Percentiles rank a stretch among this genome's conserved stretches.
Evolutionary conservation across 2,329 filamentous ascomycete species (phyloP).

Genomic region (Penicillium sp.): DNA sequence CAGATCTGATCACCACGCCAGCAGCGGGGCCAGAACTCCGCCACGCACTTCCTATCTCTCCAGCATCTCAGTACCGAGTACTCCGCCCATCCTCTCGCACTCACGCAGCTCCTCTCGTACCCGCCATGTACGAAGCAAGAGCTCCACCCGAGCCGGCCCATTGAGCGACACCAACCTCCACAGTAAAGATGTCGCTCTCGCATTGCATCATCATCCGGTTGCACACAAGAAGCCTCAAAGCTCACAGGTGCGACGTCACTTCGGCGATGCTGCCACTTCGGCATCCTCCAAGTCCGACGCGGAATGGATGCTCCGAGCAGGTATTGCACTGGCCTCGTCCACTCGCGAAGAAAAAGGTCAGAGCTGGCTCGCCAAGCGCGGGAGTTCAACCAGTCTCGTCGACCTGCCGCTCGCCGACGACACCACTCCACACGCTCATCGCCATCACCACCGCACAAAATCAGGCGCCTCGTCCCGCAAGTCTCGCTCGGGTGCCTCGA

Average conservation of each 20-base stretch:
- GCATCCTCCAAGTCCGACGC: constrained; percentile 32
- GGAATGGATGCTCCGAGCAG: constrained; percentile 56
- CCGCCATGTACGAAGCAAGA: constrained; percentile 31
- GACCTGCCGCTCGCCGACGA: constrained; percentile 33
- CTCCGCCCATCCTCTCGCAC: constrained; percentile 39
- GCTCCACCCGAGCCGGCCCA: constrained; percentile 25
- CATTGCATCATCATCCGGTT: constrained; percentile 19
- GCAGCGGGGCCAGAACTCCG: constrained; percentile 30
- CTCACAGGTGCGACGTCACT: constrained; percentile 3
- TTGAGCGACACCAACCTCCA: constrained; percentile 34
- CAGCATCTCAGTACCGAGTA: constrained; percentile 38
- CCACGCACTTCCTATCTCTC: constrained; percentile 35
- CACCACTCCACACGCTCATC: constrained; percentile 15
- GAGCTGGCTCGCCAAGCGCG: constrained; percentile 53
- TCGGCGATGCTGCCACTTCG: constrained; percentile 2
- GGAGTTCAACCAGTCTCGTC: constrained; percentile 51
- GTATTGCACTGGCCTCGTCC: constrained; percentile 51
- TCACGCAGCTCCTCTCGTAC: constrained; percentile 37
- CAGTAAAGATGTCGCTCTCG: constrained; percentile 21
- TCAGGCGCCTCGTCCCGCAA: constrained; percentile 21
- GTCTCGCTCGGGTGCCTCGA: constrained; percentile 33
- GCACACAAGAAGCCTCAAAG: constrained; percentile 8
- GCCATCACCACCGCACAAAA: constrained; percentile 21
- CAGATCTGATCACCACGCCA: constrained; percentile 11
- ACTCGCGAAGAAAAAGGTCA: constrained; percentile 58